These are phyloP conservation scores for Truncatella angustata DNA, from an alignment of 2,329 filamentous ascomycete species.

Conservation along the genomic window DNA sequence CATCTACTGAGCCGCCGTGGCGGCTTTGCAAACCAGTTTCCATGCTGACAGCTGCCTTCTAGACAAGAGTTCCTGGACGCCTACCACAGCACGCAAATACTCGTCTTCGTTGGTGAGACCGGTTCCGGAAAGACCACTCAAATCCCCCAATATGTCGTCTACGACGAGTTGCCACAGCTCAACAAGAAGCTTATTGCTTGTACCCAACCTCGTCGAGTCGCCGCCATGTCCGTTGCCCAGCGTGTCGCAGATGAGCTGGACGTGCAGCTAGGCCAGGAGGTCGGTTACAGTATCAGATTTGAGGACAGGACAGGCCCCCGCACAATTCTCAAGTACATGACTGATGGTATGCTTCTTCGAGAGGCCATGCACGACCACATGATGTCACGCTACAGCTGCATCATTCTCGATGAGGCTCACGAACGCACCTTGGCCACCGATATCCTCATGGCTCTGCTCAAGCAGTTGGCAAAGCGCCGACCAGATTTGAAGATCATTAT, in stretches of 20 bases:
- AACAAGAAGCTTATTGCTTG: slow-evolving; percentile 90
- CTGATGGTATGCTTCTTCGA: slow-evolving; percentile 94
- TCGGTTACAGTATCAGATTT: slow-evolving; percentile 98
- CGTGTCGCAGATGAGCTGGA: slow-evolving; percentile 98
- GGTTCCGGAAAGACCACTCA: slow-evolving; percentile 99
- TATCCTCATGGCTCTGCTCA: slow-evolving; percentile 93
- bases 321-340: slow-evolving; percentile 99
- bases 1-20: not conserved
- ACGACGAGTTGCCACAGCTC: slow-evolving; percentile 88
- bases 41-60: slow-evolving; percentile 7
- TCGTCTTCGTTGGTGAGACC: slow-evolving; percentile 98
- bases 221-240: slow-evolving; percentile 97
- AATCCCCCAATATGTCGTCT: slow-evolving; percentile 97
- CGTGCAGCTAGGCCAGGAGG: slow-evolving; percentile 86
- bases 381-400: slow-evolving; percentile 89
- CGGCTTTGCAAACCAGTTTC: not conserved
- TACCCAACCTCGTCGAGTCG: slow-evolving; percentile 95
- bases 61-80: slow-evolving; percentile 81
- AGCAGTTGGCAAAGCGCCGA: slow-evolving; percentile 79
- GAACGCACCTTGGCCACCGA: slow-evolving; percentile 96
- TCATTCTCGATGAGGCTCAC: slow-evolving; percentile 98
- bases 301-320: slow-evolving; percentile 88
- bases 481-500: slow-evolving; percentile 96
- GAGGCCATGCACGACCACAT: slow-evolving; percentile 97
- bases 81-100: slow-evolving; percentile 91